Base-by-base conservation (phyloP, 345 rosid species). In the Ceriops decandra region DNA sequence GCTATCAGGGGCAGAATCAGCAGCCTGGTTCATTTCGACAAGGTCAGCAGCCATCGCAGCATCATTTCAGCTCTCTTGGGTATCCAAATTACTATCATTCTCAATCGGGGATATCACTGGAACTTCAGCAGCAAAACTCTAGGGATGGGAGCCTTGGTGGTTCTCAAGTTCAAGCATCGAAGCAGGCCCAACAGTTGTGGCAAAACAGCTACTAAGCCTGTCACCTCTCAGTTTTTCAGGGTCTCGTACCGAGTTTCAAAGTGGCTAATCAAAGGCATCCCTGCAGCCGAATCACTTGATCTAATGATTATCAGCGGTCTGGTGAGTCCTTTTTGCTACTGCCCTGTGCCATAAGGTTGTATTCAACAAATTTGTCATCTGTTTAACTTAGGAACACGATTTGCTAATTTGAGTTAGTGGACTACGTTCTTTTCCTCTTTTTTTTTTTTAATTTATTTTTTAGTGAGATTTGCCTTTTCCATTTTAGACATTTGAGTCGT, bases 131-230 rank as follows among this genome's bases (percentile, higher is more conserved):
- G 82, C 98, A 91, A 72, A 88, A 82, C 85, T 75, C 86, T n/a
- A 82, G 96, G 80, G 97, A 95, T 11, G 86, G 82, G 17, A 73
- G 85, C 61, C 81, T 86, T 0, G 77, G 85, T 52, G 86, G 85
- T 16, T 72, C 87, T 26, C 97, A 95, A 79, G 88, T 85, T 60
- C 99, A 91, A 80, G 84, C 86, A 20, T 81, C 93, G 24, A 95
- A 90, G 80, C 99, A 88, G 87, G 79, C 84, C 61, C 95, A 87
- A 75, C 99, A 90, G 83, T 64, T 95, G 22, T 95, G 97, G 99
- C 97, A 86, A 81, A 91, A 91, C 86, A 82, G 82, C 79, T 95
- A 95, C 92, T 93, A 78, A 72, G 86, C 78, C 59, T 16, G 59
- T 63, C 81, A 61, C 81, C 75, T 72, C 75, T 69, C 66, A 83